phyloP scores from a whole-genome alignment of 2,329 filamentous ascomycete genomes.

The Magnaporthiopsis incrustans region DNA sequence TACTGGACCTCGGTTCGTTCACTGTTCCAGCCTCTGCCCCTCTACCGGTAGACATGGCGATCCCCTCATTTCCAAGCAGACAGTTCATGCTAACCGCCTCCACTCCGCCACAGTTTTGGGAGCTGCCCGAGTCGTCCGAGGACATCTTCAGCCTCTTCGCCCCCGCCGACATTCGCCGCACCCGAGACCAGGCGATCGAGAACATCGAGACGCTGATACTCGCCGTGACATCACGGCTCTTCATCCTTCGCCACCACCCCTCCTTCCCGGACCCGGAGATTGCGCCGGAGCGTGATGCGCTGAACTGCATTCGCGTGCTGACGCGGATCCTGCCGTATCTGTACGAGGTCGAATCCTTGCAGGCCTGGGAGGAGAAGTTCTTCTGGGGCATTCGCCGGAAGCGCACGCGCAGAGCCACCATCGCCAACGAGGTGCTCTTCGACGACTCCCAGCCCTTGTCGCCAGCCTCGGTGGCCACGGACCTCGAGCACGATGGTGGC shows the following conservation, averaged over 20 bases:
- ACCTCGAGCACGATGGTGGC: not conserved
- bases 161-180: conserved; percentile 77
- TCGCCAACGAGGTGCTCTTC: conserved; percentile 72
- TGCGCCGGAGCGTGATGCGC: conserved; percentile 76
- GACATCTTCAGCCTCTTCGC: conserved; percentile 97
- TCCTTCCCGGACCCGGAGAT: conserved; percentile 83
- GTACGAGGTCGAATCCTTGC: conserved; percentile 79
- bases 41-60: no score
- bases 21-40: no score
- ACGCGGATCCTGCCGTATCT: conserved; percentile 85
- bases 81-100: conserved; percentile 8
- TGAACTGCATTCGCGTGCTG: conserved; percentile 90
- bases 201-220: conserved; percentile 87
- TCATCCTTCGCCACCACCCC: conserved; percentile 75
- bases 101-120: conserved; percentile 71
- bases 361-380: conserved; percentile 83
- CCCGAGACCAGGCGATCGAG: conserved; percentile 73
- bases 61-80: no score
- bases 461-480: conserved; percentile 27
- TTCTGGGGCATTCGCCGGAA: conserved; percentile 78
- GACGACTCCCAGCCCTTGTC: conserved; percentile 50
- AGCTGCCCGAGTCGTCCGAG: conserved; percentile 88
- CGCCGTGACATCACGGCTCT: conserved; percentile 74
- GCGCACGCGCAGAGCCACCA: conserved; percentile 56
- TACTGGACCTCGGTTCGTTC: conserved; percentile 82